phyloP scores from a whole-genome alignment of 1,284 basidiomycete genomes.

The Cerioporus squamosus region DNA sequence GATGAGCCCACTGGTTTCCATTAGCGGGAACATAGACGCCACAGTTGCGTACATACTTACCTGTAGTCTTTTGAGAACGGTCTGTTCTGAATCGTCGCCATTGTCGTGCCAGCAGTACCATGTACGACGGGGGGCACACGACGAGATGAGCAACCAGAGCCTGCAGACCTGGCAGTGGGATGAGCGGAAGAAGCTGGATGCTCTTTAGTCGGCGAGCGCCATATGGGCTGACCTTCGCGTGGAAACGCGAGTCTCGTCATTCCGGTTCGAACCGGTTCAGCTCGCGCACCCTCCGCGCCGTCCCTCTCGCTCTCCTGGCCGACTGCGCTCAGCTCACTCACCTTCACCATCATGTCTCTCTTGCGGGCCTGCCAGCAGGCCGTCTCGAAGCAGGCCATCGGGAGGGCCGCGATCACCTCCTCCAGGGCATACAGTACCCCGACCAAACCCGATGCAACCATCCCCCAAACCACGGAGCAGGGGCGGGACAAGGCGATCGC shows the following conservation, averaged over 20 bases:
- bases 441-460: slow-evolving; percentile 28
- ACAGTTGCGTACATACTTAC: slow-evolving; percentile 37
- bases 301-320: neutral
- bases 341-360: slow-evolving; percentile 45
- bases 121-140: slow-evolving; percentile 10
- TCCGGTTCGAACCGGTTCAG: slow-evolving; percentile 21
- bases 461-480: slow-evolving; percentile 33
- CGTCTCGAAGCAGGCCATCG: slow-evolving; percentile 31
- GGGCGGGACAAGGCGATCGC: slow-evolving; percentile 44
- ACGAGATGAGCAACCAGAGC: too few relatives aligned
- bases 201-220: neutral
- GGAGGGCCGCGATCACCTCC: slow-evolving; percentile 22
- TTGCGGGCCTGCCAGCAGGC: slow-evolving; percentile 41
- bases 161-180: too few relatives aligned
- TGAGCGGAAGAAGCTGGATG: too few relatives aligned
- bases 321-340: slow-evolving; percentile 8
- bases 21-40: slow-evolving; percentile 7
- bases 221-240: slow-evolving; percentile 1
- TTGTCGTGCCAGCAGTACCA: too few relatives aligned
- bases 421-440: slow-evolving; percentile 27
- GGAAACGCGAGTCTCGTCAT: neutral
- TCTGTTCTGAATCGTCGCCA: slow-evolving; percentile 45
- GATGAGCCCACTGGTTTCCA: slow-evolving; percentile 64
- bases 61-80: slow-evolving; percentile 78
- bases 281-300: neutral